These are phyloP conservation scores for Ormosia semicastrata DNA, from an alignment of 306 rosid species.

Conservation along the genomic window DNA sequence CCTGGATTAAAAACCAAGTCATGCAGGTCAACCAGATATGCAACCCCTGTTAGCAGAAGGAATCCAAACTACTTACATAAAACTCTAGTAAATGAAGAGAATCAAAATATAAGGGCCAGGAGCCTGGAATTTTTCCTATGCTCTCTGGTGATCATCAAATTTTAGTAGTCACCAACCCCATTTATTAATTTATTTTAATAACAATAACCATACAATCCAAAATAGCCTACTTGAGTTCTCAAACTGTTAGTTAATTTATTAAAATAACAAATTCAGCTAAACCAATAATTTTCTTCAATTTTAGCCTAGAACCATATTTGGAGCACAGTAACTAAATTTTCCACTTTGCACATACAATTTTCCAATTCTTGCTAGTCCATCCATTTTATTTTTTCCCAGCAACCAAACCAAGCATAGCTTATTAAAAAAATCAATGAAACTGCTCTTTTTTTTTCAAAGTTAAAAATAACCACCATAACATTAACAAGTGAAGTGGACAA, in stretches of 20 bases:
- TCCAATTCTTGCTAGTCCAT: neutral
- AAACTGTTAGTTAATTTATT: neutral
- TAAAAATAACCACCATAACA: neutral
- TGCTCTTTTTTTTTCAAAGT: too few species aligned
- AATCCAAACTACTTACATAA: neutral
- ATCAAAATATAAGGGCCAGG: neutral
- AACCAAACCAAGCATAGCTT: neutral
- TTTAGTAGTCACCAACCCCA: neutral
- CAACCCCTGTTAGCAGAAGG: too few species aligned
- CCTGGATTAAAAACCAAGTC: too few species aligned
- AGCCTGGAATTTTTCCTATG: neutral
- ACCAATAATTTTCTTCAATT: neutral
- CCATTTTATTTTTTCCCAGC: neutral
- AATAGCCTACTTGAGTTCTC: too few species aligned
- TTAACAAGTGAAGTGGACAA: neutral
- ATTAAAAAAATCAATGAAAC: neutral
- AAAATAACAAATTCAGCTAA: neutral
- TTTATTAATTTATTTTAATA: neutral
- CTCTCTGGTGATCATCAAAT: neutral
- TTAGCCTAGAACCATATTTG: neutral
- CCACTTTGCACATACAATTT: constrained; percentile 7
- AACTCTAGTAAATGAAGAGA: neutral
- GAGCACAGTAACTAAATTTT: neutral
- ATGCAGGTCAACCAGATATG: too few species aligned
- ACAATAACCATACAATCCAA: neutral